A percentile compares a stretch with the other conserved stretches of the same genome.
Conservation (phyloP, 2,329 filamentous ascomycete species). For the Arthroderma sp. region DNA sequence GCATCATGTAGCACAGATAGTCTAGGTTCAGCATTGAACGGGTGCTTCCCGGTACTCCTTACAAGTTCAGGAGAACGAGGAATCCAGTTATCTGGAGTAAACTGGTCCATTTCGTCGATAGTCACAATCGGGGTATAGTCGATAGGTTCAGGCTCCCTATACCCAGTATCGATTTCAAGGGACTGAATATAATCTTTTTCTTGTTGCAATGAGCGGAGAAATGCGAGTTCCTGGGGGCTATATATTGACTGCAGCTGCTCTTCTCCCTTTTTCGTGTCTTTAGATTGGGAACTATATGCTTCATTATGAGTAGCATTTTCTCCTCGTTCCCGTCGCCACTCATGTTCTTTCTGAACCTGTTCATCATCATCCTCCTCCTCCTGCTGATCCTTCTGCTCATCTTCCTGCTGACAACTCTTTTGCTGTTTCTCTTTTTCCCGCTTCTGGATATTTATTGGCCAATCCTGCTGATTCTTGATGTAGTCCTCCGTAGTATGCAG, state of each 20-base stretch:
- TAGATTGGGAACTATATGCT: slow-evolving; percentile 18
- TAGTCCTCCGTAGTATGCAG: slow-evolving; percentile 37
- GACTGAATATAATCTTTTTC: slow-evolving; percentile 32
- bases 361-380: slow-evolving; percentile 14
- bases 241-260: slow-evolving; percentile 16
- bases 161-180: slow-evolving; percentile 33
- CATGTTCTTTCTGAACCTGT: slow-evolving; percentile 12
- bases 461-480: slow-evolving; percentile 36
- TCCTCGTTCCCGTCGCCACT: slow-evolving; percentile 20
- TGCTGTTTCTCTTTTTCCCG: slow-evolving; percentile 19
- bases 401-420: slow-evolving; percentile 12
- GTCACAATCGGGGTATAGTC: slow-evolving; percentile 19
- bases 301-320: slow-evolving; percentile 25
- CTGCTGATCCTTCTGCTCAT: slow-evolving; percentile 12
- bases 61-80: slow-evolving; percentile 35
- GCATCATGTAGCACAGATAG: slow-evolving; percentile 32
- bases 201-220: slow-evolving; percentile 29
- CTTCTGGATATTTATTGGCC: slow-evolving; percentile 36
- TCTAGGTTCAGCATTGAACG: slow-evolving; percentile 37
- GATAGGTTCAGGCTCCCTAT: slow-evolving; percentile 23
- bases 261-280: slow-evolving; percentile 18
- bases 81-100: slow-evolving; percentile 42
- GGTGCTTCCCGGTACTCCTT: slow-evolving; percentile 40
- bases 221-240: slow-evolving; percentile 30
- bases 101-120: slow-evolving; percentile 39